Conservation (phyloP, 2,329 filamentous ascomycete genomes). For the Teratosphaeria epicoccoides region DNA sequence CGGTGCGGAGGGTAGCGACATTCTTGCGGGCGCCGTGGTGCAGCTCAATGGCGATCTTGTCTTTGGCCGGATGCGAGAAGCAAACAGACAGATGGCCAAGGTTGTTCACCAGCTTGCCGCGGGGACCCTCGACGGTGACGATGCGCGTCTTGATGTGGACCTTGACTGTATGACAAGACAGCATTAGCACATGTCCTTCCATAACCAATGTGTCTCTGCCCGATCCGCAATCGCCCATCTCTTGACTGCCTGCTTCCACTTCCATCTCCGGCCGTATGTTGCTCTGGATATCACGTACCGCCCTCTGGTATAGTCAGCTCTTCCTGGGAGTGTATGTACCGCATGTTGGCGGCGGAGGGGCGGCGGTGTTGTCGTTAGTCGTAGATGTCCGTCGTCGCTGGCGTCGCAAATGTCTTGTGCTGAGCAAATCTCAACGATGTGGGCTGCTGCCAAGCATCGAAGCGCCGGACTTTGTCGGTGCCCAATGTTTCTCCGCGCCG, state of each 20-base stretch:
- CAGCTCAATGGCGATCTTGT: conserved; percentile 89
- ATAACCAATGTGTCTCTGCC: neutral
- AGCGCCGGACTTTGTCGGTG: neutral
- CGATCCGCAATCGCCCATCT: neutral
- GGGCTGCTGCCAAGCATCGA: neutral
- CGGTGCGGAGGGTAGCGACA: conserved; percentile 93
- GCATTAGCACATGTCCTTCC: conserved; percentile 1
- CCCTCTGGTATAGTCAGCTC: conserved; percentile 89
- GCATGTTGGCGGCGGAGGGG: conserved; percentile 61
- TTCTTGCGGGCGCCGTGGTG: conserved; percentile 98
- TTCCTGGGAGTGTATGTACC: conserved; percentile 99
- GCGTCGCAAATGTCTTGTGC: neutral
- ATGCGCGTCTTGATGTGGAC: conserved; percentile 92
- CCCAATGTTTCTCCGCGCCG: neutral
- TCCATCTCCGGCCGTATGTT: conserved; percentile 2
- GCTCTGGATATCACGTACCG: conserved; percentile 54
- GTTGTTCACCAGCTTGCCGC: conserved; percentile 95
- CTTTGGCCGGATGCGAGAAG: conserved; percentile 79
- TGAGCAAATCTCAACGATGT: neutral
- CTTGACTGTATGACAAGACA: conserved; percentile 58
- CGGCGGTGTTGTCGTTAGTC: neutral
- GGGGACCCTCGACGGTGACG: conserved; percentile 93
- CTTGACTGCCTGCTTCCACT: neutral
- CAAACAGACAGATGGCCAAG: conserved; percentile 92
- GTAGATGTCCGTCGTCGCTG: neutral